phyloP scores from a whole-genome alignment of 768 basidiomycete genomes.

The Auricularia sp. region DNA sequence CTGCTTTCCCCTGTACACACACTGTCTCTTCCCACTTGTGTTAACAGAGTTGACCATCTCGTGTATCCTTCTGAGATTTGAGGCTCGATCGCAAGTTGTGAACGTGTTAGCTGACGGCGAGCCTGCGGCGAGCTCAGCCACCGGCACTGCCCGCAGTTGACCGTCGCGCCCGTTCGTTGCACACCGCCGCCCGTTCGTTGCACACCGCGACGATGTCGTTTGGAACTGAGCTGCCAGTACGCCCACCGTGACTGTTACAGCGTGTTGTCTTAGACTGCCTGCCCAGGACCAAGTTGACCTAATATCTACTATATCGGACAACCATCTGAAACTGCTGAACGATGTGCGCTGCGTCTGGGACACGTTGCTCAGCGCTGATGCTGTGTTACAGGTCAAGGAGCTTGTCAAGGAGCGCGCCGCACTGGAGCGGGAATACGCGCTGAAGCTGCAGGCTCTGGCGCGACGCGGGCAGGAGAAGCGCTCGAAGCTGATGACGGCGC shows the following conservation, averaged over 20 bases:
- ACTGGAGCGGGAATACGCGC: conserved; percentile 72
- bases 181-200: not conserved
- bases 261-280: not conserved
- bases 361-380: not conserved
- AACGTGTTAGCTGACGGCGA: not conserved
- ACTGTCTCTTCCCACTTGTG: no score
- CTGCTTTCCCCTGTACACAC: no score
- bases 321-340: conserved; percentile 51
- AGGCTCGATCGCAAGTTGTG: no score
- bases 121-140: not conserved
- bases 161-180: not conserved
- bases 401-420: conserved; percentile 54
- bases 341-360: conserved; percentile 39
- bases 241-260: not conserved
- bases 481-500: conserved; percentile 39
- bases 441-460: conserved; percentile 53
- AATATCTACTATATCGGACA: conserved; percentile 46
- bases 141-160: not conserved
- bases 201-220: not conserved
- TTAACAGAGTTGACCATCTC: no score
- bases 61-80: no score
- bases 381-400: conserved; percentile 52
- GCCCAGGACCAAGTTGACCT: conserved; percentile 64
- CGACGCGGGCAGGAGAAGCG: conserved; percentile 68
- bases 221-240: conserved; percentile 7